These are phyloP conservation scores for Tuber brumale DNA, from an alignment of 495 filamentous ascomycete species.

Conservation along the genomic window DNA sequence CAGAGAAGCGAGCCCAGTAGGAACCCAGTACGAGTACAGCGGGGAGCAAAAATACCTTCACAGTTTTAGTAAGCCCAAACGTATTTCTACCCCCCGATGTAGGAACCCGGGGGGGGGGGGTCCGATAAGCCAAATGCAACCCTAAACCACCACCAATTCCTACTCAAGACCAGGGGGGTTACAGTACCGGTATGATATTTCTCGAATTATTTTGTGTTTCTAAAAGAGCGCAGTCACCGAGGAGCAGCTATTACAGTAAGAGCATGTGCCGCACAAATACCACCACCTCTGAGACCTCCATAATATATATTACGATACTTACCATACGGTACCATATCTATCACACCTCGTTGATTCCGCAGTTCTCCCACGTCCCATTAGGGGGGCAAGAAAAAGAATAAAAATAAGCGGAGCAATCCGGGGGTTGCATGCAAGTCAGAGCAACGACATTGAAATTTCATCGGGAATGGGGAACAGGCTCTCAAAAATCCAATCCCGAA, in stretches of 20 bases:
- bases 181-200: too few species aligned
- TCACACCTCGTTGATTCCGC: neutral
- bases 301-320: too few species aligned
- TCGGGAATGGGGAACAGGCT: neutral
- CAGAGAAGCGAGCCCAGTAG: slow-evolving; percentile 25
- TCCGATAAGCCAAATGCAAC: neutral
- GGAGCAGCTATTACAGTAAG: neutral
- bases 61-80: too few species aligned
- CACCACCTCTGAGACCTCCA: neutral
- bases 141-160: neutral
- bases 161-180: neutral
- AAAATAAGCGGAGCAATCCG: neutral
- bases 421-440: neutral
- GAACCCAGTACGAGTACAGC: too few species aligned
- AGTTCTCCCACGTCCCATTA: neutral
- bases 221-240: neutral
- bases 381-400: neutral
- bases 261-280: too few species aligned
- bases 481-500: neutral
- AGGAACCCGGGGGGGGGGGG: too few species aligned
- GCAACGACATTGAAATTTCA: neutral
- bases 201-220: neutral
- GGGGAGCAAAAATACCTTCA: too few species aligned
- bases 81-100: too few species aligned
- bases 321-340: neutral